Evolutionary conservation across 768 basidiomycete species (phyloP).

Genomic region (Dioszegia aurantiaca): DNA sequence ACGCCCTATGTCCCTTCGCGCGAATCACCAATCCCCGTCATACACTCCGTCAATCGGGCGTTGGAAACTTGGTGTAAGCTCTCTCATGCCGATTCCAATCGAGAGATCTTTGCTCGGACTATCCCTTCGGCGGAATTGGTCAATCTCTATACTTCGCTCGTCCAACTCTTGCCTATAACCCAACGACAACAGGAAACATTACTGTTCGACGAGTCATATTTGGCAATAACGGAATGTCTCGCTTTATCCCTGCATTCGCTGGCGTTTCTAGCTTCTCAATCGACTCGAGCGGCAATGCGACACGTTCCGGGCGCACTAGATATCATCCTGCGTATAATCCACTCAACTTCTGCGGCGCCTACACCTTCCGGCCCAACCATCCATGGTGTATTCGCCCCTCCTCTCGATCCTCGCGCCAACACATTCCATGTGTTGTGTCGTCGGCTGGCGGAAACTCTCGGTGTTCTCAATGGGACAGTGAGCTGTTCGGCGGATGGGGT

Average conservation of each 20-base stretch:
- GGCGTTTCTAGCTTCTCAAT: conserved; percentile 74
- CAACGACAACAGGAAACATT: conserved; percentile 64
- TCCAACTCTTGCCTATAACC: conserved; percentile 77
- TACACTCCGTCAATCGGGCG: conserved; percentile 58
- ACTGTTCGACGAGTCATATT: conserved; percentile 60
- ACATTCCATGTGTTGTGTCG: conserved; percentile 47
- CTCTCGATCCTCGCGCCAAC: conserved; percentile 24
- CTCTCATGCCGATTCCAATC: conserved; percentile 72
- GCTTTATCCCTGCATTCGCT: conserved; percentile 82
- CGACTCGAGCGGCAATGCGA: conserved; percentile 69
- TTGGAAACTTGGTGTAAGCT: conserved; percentile 80
- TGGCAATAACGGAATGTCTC: conserved; percentile 74
- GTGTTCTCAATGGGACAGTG: conserved; percentile 42
- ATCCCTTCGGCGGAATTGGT: conserved; percentile 63
- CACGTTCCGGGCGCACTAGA: conserved; percentile 65
- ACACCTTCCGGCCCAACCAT: not conserved
- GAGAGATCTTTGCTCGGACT: conserved; percentile 60
- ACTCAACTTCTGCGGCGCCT: conserved; percentile 14
- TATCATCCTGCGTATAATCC: conserved; percentile 58
- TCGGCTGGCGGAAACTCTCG: conserved; percentile 50
- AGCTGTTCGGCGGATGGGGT: conserved; percentile 17
- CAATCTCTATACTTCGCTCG: conserved; percentile 65
- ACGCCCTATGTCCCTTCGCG: conserved; percentile 46
- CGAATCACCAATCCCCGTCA: conserved; percentile 59
- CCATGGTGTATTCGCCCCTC: not conserved